Evolutionary conservation across 176 grass and related monocot species (phyloP), one percentile per base, ranked within the genome.

Genomic region (Carex pumila): DNA sequence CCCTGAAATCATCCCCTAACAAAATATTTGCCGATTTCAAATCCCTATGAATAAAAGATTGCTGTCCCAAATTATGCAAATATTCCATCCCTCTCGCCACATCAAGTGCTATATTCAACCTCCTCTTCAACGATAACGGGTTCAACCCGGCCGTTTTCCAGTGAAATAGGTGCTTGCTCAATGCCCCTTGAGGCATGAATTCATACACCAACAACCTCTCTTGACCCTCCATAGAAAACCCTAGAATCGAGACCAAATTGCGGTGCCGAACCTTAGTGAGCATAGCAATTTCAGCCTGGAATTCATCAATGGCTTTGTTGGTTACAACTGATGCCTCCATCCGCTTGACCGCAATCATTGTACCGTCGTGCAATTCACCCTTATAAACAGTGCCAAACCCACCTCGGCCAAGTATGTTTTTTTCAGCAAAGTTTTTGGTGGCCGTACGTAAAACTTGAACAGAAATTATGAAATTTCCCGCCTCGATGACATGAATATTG

Each of bases 21-120:
- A 99, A 91, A 85, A 99, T 99, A 81, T 99, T 99, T 41, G 96
- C 90, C 0, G 92, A 92, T 70, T 99, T 99, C 45, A 99, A 91
- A 90, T 99, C 96, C 91, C 96, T 95, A 80, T 99, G 96, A 21
- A 99, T 99, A 86, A 93, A 99, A 56, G 81, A 90, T 13, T 95
- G 96, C 34, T 92, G 89, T 4, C 91, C 96, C 36, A 99, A 87
- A 50, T 81, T 95, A 89, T 99, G 96, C 61, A 99, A 86, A 56
- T 99, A 99, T 30, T 99, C 96, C 93, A 99, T 89, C 52, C 96
- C 96, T 15, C 91, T 91, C 19, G 96, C 96, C 22, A 99, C 91
- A 65, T 99, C 96, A 45, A 99, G 55, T 2, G 96, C 96, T 57
- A 99, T 92, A 70, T 95, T 99, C n/a, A 99, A 91, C 72, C 96